Evolutionary conservation across 495 filamentous ascomycete species (phyloP).

Genomic region (Podospora comata): DNA sequence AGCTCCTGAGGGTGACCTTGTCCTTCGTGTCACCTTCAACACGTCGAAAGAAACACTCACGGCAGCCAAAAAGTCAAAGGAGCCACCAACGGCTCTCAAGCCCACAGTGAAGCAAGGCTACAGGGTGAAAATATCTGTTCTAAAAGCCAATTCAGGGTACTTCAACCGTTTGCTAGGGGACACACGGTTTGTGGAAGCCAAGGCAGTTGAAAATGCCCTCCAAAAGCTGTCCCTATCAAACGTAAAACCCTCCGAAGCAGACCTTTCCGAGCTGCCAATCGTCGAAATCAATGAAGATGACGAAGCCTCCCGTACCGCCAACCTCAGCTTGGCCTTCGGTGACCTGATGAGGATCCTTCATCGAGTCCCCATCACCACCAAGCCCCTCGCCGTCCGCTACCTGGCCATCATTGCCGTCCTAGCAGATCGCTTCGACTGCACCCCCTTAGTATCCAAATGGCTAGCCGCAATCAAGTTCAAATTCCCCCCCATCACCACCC

Average conservation of each 20-base stretch:
- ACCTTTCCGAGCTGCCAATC: conserved; percentile 48
- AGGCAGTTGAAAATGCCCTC: conserved; percentile 42
- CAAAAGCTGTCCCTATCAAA: conserved; percentile 39
- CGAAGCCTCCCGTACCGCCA: conserved; percentile 51
- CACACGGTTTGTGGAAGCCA: conserved; percentile 51
- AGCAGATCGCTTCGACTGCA: conserved; percentile 62
- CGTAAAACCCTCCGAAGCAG: conserved; percentile 45
- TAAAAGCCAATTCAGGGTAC: conserved; percentile 54
- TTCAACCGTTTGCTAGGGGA: conserved; percentile 55
- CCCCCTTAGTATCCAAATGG: conserved; percentile 45
- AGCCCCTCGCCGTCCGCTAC: conserved; percentile 46
- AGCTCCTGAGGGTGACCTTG: conserved; percentile 50
- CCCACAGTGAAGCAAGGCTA: conserved; percentile 35
- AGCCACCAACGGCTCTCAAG: conserved; percentile 31
- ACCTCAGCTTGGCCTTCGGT: conserved; percentile 46
- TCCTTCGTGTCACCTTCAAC: conserved; percentile 54
- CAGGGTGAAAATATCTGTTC: conserved; percentile 36
- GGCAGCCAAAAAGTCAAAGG: conserved; percentile 23
- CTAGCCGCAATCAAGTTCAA: conserved; percentile 45
- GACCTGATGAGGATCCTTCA: conserved; percentile 61
- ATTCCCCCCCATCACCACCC: conserved; percentile 43
- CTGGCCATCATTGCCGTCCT: conserved; percentile 63
- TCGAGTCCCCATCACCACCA: conserved; percentile 37
- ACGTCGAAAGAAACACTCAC: conserved; percentile 37
- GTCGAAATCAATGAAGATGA: conserved; percentile 59